phyloP scores from a whole-genome alignment of 352 stramenopile genomes.

The Phytopythium aichiense region DNA sequence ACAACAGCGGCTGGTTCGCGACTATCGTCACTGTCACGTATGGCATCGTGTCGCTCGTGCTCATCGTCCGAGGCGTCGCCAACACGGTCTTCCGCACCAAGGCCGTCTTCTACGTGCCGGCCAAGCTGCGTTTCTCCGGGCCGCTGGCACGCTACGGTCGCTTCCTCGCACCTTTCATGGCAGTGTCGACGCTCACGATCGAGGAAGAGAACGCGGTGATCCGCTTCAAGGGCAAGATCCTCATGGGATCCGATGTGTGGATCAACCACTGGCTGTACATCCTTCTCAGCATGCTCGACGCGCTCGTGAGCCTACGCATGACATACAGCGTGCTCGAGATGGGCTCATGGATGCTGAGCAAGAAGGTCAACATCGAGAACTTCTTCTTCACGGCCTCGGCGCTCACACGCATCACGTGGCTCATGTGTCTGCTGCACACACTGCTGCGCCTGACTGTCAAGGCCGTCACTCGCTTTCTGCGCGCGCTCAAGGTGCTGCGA shows the following conservation, averaged over 20 bases:
- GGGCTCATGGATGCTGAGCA: constrained; percentile 54
- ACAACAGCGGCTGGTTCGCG: constrained; percentile 37
- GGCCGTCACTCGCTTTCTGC: constrained; percentile 20
- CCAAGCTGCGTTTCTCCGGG: constrained; percentile 28
- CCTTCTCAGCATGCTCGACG: constrained; percentile 43
- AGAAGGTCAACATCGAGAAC: constrained; percentile 43
- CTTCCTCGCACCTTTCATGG: constrained; percentile 52
- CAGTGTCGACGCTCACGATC: constrained; percentile 22
- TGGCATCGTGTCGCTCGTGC: constrained; percentile 37
- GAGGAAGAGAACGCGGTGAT: constrained; percentile 38
- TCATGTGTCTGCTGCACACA: constrained; percentile 51
- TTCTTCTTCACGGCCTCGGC: constrained; percentile 52
- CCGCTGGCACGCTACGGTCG: constrained; percentile 16
- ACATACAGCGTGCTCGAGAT: constrained; percentile 44
- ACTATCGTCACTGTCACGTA: constrained; percentile 33
- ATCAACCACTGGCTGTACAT: constrained; percentile 76
- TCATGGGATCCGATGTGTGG: constrained; percentile 59
- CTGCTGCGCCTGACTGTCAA: constrained; percentile 25
- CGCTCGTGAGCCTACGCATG: constrained; percentile 35
- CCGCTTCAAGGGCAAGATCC: constrained; percentile 38
- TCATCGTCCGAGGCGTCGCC: constrained; percentile 41
- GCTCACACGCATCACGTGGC: constrained; percentile 49
- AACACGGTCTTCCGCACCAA: constrained; percentile 32
- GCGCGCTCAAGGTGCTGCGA: constrained; percentile 10
- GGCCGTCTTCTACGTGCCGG: constrained; percentile 39